Conservation (phyloP, 2,329 filamentous ascomycete genomes). For the Emericellopsis cladophorae region DNA sequence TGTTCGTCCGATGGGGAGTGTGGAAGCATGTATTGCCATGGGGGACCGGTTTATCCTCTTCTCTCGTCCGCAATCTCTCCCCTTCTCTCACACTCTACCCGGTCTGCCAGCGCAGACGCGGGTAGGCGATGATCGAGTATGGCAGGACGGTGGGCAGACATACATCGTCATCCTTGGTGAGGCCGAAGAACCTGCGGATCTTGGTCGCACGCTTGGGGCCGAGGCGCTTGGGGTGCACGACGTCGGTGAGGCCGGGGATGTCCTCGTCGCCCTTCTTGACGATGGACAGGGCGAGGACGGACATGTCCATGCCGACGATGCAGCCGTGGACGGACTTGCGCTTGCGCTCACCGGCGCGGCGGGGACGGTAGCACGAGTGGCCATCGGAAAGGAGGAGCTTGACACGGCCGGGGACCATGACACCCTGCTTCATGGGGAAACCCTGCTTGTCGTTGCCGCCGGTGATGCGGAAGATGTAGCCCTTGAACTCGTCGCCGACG, state of each 20-base stretch:
- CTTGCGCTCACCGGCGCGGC: slow-evolving; percentile 97
- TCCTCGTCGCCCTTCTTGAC: slow-evolving; percentile 97
- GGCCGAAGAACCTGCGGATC: slow-evolving; percentile 99
- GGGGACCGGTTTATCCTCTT: too few species aligned
- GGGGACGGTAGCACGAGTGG: slow-evolving; percentile 98
- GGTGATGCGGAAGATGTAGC: slow-evolving; percentile 99
- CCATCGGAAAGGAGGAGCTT: slow-evolving; percentile 89
- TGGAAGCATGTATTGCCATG: not conserved
- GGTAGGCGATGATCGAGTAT: slow-evolving; percentile 59
- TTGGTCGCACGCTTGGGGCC: slow-evolving; percentile 99
- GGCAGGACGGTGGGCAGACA: slow-evolving; percentile 44
- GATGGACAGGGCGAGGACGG: slow-evolving; percentile 85
- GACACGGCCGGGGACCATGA: slow-evolving; percentile 98
- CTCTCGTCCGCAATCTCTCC: not conserved
- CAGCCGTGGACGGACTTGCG: slow-evolving; percentile 97
- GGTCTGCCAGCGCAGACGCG: slow-evolving; percentile 33
- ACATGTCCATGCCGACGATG: slow-evolving; percentile 93
- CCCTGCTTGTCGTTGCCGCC: slow-evolving; percentile 99
- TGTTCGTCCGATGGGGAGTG: not conserved
- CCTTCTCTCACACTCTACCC: slow-evolving; percentile 48
- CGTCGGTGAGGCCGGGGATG: slow-evolving; percentile 92
- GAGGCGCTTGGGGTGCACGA: slow-evolving; percentile 97
- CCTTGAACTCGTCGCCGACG: slow-evolving; percentile 98
- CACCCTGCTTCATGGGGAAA: slow-evolving; percentile 99
- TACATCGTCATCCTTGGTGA: slow-evolving; percentile 99